Conservation (phyloP, 2,329 filamentous ascomycete genomes). For the Aspergillus flavus region DNA sequence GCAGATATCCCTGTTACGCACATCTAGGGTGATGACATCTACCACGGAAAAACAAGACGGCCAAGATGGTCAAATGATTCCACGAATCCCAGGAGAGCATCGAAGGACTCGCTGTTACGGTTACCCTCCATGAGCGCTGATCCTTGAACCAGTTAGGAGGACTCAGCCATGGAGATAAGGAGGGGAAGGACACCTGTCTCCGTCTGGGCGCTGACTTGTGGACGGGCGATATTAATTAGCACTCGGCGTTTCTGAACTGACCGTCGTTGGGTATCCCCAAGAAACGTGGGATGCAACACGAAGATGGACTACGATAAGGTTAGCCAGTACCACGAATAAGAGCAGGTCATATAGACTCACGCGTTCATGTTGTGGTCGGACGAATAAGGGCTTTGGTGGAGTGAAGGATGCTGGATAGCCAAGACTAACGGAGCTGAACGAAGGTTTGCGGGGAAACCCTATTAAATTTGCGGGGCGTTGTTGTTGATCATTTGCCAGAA, state of each 20-base stretch:
- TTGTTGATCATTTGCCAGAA: background rate
- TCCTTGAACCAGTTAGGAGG: background rate
- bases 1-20: background rate
- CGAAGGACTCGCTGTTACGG: background rate
- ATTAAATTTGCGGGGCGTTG: background rate
- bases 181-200: background rate
- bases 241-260: background rate
- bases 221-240: no score
- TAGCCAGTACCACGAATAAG: background rate
- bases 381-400: no score
- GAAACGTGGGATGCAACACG: background rate
- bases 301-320: background rate
- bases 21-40: background rate
- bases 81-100: conserved; percentile 9
- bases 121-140: background rate
- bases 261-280: background rate
- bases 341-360: background rate
- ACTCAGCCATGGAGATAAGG: background rate
- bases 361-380: background rate
- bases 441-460: conserved; percentile 1
- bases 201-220: background rate
- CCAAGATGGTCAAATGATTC: conserved; percentile 4
- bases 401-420: background rate
- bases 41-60: conserved; percentile 8
- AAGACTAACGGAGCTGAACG: background rate